Percentiles rank a stretch among this genome's conserved stretches.
phyloP scores from a whole-genome alignment of 768 basidiomycete genomes.

The Amylocystis lapponica region DNA sequence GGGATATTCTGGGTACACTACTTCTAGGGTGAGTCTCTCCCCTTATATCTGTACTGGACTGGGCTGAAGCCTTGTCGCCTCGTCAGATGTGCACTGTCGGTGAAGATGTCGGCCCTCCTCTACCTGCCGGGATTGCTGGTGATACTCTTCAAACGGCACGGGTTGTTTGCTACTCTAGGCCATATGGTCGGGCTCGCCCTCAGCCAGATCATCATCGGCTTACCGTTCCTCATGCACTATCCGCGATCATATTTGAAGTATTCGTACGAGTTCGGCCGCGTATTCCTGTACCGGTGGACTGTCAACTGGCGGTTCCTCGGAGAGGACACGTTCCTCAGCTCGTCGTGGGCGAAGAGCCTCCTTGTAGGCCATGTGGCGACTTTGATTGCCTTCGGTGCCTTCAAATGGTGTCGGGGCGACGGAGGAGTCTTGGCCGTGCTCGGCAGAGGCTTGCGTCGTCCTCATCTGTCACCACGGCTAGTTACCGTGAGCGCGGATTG shows the following conservation, averaged over 20 bases:
- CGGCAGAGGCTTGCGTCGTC: constrained; percentile 43
- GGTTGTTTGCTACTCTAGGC: constrained; percentile 45
- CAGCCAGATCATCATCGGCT: constrained; percentile 57
- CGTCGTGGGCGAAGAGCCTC: constrained; percentile 52
- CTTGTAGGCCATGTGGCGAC: constrained; percentile 58
- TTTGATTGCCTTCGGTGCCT: constrained; percentile 60
- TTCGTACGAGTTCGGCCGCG: constrained; percentile 84
- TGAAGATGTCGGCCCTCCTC: constrained; percentile 92
- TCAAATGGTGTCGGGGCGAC: constrained; percentile 70
- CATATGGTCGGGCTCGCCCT: constrained; percentile 41
- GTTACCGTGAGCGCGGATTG: constrained; percentile 54
- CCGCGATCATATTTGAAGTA: constrained; percentile 59
- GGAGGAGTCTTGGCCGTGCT: constrained; percentile 62
- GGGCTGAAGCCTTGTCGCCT: constrained; percentile 7
- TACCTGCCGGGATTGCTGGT: constrained; percentile 88
- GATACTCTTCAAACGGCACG: constrained; percentile 69
- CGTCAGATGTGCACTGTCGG: constrained; percentile 77
- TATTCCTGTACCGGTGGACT: constrained; percentile 94
- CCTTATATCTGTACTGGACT: constrained; percentile 1
- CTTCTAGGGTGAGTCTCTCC: constrained; percentile 60
- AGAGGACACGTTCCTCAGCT: constrained; percentile 70
- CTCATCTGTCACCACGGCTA: constrained; percentile 42
- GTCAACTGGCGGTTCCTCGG: constrained; percentile 93
- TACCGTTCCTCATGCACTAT: constrained; percentile 62
- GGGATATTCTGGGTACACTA: constrained; percentile 57